Conservation (phyloP, 2,329 filamentous ascomycete genomes). For the Fusarium miscanthi region DNA sequence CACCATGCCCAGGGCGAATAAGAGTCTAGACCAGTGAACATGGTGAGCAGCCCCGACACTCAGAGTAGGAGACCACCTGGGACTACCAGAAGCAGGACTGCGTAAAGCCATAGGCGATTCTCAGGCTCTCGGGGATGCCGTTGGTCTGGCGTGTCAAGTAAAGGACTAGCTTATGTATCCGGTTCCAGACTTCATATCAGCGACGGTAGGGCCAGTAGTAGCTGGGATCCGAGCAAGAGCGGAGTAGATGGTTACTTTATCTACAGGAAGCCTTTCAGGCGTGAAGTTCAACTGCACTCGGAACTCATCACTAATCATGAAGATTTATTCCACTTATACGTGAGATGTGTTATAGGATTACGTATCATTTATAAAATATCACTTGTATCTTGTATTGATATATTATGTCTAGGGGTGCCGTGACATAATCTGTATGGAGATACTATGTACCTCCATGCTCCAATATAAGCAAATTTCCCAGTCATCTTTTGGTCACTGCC, state of each 20-base stretch:
- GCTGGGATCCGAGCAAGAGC: no score
- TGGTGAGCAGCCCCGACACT: background rate
- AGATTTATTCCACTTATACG: no score
- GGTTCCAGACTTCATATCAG: no score
- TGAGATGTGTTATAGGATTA: accelerated
- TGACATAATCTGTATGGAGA: background rate
- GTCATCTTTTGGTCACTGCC: accelerated
- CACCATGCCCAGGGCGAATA: background rate
- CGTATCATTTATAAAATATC: background rate
- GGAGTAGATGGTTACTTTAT: no score
- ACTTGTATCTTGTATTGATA: background rate
- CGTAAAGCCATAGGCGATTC: background rate
- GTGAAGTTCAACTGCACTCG: no score
- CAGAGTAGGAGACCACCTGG: background rate
- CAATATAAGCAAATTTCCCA: background rate
- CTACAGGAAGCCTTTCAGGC: no score
- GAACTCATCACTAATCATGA: no score
- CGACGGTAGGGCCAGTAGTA: no score
- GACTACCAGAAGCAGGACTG: background rate
- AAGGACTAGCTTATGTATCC: background rate
- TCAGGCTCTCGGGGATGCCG: background rate
- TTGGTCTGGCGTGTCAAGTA: background rate
- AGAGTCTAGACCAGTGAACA: background rate
- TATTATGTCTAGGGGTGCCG: background rate
- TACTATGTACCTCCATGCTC: no score